These are phyloP conservation scores for Globisporangium canariense DNA, from an alignment of 352 stramenopile genomes.

Conservation along the genomic window DNA sequence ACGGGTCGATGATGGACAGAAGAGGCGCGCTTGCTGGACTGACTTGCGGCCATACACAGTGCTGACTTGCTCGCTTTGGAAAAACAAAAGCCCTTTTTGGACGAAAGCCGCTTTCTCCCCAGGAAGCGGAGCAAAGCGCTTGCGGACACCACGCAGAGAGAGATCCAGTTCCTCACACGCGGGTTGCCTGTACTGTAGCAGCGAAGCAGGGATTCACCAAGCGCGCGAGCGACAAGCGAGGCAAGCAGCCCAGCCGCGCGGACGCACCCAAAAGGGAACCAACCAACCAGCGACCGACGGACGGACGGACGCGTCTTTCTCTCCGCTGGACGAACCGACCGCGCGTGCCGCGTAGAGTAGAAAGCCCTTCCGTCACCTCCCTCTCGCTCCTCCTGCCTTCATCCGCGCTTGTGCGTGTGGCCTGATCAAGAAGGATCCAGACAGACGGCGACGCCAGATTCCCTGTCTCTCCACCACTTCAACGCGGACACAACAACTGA, in stretches of 20 bases:
- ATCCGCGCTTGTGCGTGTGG: no score
- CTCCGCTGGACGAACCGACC: not conserved
- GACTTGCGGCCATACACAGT: not conserved
- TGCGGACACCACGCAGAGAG: not conserved
- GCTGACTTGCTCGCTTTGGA: not conserved
- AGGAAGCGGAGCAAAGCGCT: no score
- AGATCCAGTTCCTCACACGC: conserved; percentile 6
- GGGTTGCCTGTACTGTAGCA: not conserved
- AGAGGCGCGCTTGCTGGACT: no score
- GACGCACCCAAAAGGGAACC: not conserved
- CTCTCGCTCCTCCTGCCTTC: no score
- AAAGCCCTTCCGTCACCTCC: no score
- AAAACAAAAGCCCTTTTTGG: not conserved
- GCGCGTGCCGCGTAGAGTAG: no score
- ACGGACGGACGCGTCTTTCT: not conserved
- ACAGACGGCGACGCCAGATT: not conserved
- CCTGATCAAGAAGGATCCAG: no score
- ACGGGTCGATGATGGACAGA: not conserved
- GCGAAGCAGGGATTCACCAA: no score
- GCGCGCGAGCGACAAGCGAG: not conserved
- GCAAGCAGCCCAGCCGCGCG: not conserved
- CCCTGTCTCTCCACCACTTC: conserved; percentile 19
- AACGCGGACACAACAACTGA: not conserved
- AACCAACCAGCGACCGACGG: not conserved
- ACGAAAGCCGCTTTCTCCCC: no score